These are phyloP conservation scores for Hypomyces rosellus DNA, from an alignment of 2,329 filamentous ascomycete species.

Conservation along the genomic window DNA sequence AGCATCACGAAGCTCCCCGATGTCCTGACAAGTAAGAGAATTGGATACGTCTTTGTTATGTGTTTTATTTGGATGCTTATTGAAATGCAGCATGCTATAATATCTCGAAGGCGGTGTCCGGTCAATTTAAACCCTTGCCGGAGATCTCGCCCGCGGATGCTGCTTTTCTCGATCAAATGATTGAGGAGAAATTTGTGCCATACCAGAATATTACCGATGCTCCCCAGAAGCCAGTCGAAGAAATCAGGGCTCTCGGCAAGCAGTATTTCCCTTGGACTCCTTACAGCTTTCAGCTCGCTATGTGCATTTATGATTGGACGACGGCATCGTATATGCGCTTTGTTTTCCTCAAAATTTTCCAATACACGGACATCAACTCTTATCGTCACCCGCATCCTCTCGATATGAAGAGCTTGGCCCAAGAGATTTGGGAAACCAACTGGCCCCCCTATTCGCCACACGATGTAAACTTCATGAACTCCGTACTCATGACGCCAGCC, in stretches of 20 bases:
- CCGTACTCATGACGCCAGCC: constrained; percentile 8
- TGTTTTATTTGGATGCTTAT: too few species aligned
- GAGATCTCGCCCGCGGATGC: constrained; percentile 1
- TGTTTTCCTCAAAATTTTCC: constrained; percentile 9
- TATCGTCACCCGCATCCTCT: constrained; percentile 1
- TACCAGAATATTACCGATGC: constrained; percentile 8
- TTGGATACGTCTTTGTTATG: not conserved
- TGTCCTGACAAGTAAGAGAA: constrained; percentile 1
- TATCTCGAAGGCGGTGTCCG: constrained; percentile 1
- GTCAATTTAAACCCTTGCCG: constrained; percentile 3
- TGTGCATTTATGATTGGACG: constrained; percentile 11
- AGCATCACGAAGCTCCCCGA: not conserved
- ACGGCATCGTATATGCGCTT: constrained; percentile 7
- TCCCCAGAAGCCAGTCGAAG: not conserved
- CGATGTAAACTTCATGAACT: constrained; percentile 4
- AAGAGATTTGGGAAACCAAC: constrained; percentile 9
- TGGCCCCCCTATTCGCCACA: constrained; percentile 8
- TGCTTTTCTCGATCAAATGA: constrained; percentile 6
- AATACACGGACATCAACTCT: constrained; percentile 5
- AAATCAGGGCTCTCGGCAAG: constrained; percentile 8
- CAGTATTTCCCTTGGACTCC: constrained; percentile 10
- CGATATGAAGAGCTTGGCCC: constrained; percentile 4
- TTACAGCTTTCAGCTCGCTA: constrained; percentile 9
- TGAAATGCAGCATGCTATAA: constrained; percentile 2
- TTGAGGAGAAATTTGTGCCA: constrained; percentile 4